Conservation (phyloP, 2,329 filamentous ascomycete species). For the Colletotrichum orchidophilum region DNA sequence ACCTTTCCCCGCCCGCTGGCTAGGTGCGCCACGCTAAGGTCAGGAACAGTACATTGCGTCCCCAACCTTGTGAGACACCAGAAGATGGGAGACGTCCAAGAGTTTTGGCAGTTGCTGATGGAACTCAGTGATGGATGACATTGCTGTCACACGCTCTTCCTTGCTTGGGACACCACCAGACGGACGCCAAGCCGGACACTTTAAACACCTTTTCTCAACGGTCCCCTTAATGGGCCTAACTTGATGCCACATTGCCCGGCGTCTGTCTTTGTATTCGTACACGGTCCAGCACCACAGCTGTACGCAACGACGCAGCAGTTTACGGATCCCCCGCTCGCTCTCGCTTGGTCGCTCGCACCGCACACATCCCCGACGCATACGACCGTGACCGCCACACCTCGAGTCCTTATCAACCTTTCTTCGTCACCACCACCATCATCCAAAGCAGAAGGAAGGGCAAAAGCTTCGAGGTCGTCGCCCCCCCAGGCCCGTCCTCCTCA, state of each 20-base stretch:
- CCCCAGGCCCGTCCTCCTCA: not conserved
- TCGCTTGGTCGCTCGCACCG: not conserved
- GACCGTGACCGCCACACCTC: not conserved
- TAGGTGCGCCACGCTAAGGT: slow-evolving; percentile 5
- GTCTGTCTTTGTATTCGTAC: too few relatives aligned
- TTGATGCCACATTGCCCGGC: not conserved
- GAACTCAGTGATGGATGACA: not conserved
- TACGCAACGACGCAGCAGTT: too few relatives aligned
- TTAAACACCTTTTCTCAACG: not conserved
- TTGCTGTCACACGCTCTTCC: not conserved
- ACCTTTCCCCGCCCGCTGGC: slow-evolving; percentile 2
- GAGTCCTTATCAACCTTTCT: too few relatives aligned
- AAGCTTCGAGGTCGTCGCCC: not conserved
- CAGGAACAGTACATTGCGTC: slow-evolving; percentile 6
- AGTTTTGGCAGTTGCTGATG: not conserved
- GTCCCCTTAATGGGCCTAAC: not conserved
- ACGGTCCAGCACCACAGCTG: too few relatives aligned
- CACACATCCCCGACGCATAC: too few relatives aligned
- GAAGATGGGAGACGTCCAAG: not conserved
- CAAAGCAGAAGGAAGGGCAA: not conserved
- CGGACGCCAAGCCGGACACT: slow-evolving; percentile 15
- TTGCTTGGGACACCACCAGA: slow-evolving; percentile 5
- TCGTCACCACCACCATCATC: too few relatives aligned
- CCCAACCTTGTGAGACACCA: not conserved
- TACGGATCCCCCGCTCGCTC: not conserved